Evolutionary conservation across 2,329 filamentous ascomycete genomes (phyloP), one percentile per base, ranked within the genome.

Genomic region (Colletotrichum sp.): DNA sequence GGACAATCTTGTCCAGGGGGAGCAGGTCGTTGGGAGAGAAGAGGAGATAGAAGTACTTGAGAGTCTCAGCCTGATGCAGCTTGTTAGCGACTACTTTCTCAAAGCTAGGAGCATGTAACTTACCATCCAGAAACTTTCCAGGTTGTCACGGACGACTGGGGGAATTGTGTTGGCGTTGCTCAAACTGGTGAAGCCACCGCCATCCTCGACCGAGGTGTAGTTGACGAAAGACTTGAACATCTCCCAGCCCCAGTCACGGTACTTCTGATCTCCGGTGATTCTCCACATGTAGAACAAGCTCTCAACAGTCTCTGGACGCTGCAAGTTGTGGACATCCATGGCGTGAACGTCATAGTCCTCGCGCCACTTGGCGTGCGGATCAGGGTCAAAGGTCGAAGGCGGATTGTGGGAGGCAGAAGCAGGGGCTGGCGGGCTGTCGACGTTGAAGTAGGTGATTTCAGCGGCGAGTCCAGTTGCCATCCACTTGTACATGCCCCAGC

Each of bases 101-200:
- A 32, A 59, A 63, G 69, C 39, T 21, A 16, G 71, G 44, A 60
- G 67, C 2, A 10, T 7, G 5, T 7, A 34, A 88, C 94, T 87
- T 86, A 95, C 94, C 88, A 99, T 91, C 97, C 97, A 99, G 87
- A 99, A 99, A 83, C 95, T 98, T 87, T 99, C 97, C 96, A 99
- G 98, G 80, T 99, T 99, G 85, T 99, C 96, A 76, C 92, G 90
- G 62, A 88, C 87, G 16, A 88, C 84, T 1, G 95, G 92, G 24
- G 96, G 96, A 12, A 97, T 85, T 7, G 86, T 85, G 79, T 94
- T 93, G 30, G 96, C 96, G 82, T 98, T 92, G 21, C 89, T 89
- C 77, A 99, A 88, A 79, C 94, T 96, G 1, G 95, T 95, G 82
- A 98, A 99, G 0, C 96, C 96, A 52, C 93, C 93, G 49, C 92